Conservation (phyloP, 1,284 basidiomycete species). For the Naganishia liquefaciens region DNA sequence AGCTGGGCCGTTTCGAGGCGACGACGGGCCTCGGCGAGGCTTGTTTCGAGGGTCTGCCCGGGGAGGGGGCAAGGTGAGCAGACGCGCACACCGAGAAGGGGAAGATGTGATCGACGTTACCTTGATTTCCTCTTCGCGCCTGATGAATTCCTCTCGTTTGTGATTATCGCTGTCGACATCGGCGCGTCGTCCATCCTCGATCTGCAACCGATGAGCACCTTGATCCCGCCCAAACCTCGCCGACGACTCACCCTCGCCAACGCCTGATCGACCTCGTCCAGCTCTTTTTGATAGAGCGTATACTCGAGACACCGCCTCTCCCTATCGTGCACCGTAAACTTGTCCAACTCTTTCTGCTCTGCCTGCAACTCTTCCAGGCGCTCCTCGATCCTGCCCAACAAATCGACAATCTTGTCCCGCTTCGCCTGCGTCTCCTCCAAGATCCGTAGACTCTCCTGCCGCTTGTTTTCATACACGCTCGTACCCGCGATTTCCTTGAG, state of each 20-base stretch:
- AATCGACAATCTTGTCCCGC: slow-evolving; percentile 83
- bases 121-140: slow-evolving; percentile 78
- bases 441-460: slow-evolving; percentile 87
- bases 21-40: slow-evolving; percentile 71
- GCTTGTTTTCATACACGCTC: slow-evolving; percentile 94
- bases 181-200: slow-evolving; percentile 68
- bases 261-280: slow-evolving; percentile 81
- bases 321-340: slow-evolving; percentile 93
- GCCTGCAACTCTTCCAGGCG: slow-evolving; percentile 88
- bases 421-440: slow-evolving; percentile 93
- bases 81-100: not conserved
- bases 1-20: slow-evolving; percentile 65
- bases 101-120: slow-evolving; percentile 55
- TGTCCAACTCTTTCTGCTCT: slow-evolving; percentile 95
- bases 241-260: slow-evolving; percentile 64
- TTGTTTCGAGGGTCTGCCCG: slow-evolving; percentile 68
- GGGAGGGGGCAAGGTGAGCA: not conserved
- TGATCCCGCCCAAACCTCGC: not conserved
- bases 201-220: slow-evolving; percentile 41
- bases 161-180: slow-evolving; percentile 83
- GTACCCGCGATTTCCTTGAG: slow-evolving; percentile 98
- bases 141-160: slow-evolving; percentile 75
- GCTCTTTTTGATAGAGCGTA: slow-evolving; percentile 84
- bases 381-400: slow-evolving; percentile 87
- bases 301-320: slow-evolving; percentile 95